Percentiles rank a stretch among this genome's conserved stretches.
These are phyloP conservation scores for Kluyveromyces wickerhamii DNA, from an alignment of 805 yeast species.

Conservation along the genomic window DNA sequence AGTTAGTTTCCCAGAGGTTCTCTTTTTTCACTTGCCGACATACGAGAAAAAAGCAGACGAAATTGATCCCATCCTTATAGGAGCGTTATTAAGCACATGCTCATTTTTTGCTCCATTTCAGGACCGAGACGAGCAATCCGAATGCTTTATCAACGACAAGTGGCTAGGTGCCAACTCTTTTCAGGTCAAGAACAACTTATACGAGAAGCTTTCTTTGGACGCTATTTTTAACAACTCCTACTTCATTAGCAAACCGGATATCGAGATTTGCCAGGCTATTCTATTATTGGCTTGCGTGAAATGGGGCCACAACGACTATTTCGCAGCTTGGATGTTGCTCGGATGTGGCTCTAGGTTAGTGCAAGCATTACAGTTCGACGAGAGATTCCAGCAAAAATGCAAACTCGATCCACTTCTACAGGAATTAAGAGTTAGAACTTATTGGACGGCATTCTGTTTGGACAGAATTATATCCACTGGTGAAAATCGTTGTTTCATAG, in stretches of 20 bases:
- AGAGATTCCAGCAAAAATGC: conserved; percentile 4
- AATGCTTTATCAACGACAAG: conserved; percentile 2
- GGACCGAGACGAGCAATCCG: conserved; percentile 1
- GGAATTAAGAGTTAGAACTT: conserved; percentile 6
- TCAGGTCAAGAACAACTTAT: conserved; percentile 7
- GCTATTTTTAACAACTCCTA: conserved; percentile 7
- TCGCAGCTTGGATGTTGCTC: conserved; percentile 10
- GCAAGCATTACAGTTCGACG: conserved; percentile 10
- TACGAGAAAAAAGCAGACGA: conserved; percentile 3
- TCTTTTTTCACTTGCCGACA: conserved; percentile 8
- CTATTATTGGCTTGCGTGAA: conserved; percentile 6
- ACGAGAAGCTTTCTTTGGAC: conserved; percentile 8
- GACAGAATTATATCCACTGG: conserved; percentile 9
- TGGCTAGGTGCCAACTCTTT: conserved; percentile 9
- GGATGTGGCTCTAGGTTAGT: conserved; percentile 9
- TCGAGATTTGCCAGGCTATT: conserved; percentile 8
- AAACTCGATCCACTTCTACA: conserved; percentile 4
- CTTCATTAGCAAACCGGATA: conserved; percentile 6
- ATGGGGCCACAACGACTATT: conserved; percentile 11
- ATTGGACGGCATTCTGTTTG: conserved; percentile 9
- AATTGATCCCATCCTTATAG: conserved; percentile 8
- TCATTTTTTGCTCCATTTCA: conserved; percentile 6
- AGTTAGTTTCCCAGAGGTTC: conserved; percentile 8
- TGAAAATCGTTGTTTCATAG: conserved; percentile 4
- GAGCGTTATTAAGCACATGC: conserved; percentile 6